Conservation (phyloP, 208 protist genomes). For the Trichomonas vaginalis region DNA sequence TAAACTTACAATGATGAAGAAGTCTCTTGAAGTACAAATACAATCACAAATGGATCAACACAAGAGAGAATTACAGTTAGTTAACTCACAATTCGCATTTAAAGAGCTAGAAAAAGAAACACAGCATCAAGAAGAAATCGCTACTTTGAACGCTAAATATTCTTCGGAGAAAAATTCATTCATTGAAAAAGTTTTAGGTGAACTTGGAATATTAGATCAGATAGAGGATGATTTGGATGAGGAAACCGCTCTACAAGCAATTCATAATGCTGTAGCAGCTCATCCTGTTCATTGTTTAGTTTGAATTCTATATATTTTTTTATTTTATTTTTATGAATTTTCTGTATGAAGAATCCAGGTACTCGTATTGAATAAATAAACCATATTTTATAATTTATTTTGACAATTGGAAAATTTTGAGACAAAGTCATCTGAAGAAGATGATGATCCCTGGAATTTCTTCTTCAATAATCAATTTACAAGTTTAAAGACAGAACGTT, state of each 20-base stretch:
- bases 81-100: neutral
- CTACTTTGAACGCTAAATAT: neutral
- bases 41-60: neutral
- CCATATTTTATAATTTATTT: too few relatives aligned
- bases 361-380: too few relatives aligned
- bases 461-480: too few relatives aligned
- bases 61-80: neutral
- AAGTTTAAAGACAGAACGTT: too few relatives aligned
- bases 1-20: neutral
- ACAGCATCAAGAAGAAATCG: neutral
- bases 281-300: too few relatives aligned
- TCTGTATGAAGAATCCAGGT: too few relatives aligned
- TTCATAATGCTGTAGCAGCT: neutral
- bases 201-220: neutral
- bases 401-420: too few relatives aligned
- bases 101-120: neutral
- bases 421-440: too few relatives aligned
- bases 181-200: neutral
- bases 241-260: neutral
- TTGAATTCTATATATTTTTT: too few relatives aligned
- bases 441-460: too few relatives aligned
- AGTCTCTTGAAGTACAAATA: neutral
- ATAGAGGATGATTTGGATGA: neutral
- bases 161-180: neutral
- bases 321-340: too few relatives aligned